Base-by-base conservation (phyloP, 208 protist species). In the Crithidia expoeki region DNA sequence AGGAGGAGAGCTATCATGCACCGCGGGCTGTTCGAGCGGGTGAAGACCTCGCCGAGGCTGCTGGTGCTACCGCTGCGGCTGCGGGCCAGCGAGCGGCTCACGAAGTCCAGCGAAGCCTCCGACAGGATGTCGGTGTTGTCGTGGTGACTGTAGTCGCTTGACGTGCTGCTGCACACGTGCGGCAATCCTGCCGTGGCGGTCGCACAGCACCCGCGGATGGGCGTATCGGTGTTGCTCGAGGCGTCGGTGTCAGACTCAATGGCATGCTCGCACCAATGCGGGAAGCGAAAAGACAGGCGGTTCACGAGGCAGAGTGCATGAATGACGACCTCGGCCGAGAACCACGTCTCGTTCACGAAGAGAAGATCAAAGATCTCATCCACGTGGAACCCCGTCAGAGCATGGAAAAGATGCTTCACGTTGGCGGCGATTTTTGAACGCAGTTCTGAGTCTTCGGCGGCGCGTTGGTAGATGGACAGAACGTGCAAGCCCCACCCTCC, bases 241-340 rank as follows among this genome's bases (percentile, higher is more conserved):
- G 49, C 53, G 23, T 68, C 72, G 14, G 46, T 28, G 56, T 68
- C 53, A 16, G 56, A 38, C 16, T 49, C 52, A 25, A 25, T 23
- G 23, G 56, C 52, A 21, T 25, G 44, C 7, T 17, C 50, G 55
- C 49, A 71, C 80, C 80, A 85, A 19, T 49, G 12, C 0, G 76
- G 80, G 69, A 76, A 80, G 38, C 70, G 67, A 12, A 21, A 49
- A 23, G 76, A 74, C 16, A 84, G 38, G n/a, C 78, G 72, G 73
- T 87, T 81, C 6, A 78, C 59, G n/a, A 87, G 68, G 46, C 81
- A 87, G 21, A 87, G 42, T 19, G 74, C 46, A 51, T 81, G 63
- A n/a, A 84, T 62, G 27, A 87, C 65, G 6, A 78, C 69, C 42
- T 81, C 81, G 6, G 55, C 36, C 19, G 74, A 40, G 51, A 81